phyloP scores from a whole-genome alignment of 192 early-diverging fungal genomes.

The Entomortierella beljakovae region DNA sequence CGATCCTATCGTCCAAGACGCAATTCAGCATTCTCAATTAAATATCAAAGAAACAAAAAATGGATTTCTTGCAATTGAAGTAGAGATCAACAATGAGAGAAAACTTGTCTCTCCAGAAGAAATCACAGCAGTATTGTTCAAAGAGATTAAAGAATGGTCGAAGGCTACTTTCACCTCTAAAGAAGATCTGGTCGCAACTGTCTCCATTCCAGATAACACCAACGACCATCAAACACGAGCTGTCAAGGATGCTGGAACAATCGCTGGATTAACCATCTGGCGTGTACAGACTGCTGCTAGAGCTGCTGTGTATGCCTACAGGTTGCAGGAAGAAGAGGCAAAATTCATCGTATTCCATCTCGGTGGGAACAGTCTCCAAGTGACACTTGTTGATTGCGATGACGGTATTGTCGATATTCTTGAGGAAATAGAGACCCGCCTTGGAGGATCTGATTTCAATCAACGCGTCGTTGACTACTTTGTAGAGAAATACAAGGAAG shows the following conservation, averaged over 20 bases:
- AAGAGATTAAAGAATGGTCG: too few relatives aligned
- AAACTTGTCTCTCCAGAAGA: too few relatives aligned
- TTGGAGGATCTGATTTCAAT: conserved; percentile 89
- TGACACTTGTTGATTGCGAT: conserved; percentile 81
- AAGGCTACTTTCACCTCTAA: conserved; percentile 59
- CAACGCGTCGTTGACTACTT: conserved; percentile 92
- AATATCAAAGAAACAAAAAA: too few relatives aligned
- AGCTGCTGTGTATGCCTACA: conserved; percentile 89
- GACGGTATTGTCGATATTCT: conserved; percentile 85
- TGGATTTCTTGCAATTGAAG: too few relatives aligned
- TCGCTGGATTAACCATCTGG: conserved; percentile 87
- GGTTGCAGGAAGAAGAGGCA: conserved; percentile 82
- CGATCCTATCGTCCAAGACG: too few relatives aligned
- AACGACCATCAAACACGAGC: conserved; percentile 94
- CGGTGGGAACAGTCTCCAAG: conserved; percentile 90
- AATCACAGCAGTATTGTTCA: too few relatives aligned
- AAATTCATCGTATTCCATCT: conserved; percentile 85
- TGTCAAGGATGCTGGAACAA: conserved; percentile 91
- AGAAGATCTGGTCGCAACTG: conserved; percentile 90
- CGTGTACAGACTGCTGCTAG: conserved; percentile 95
- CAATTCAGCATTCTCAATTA: too few relatives aligned
- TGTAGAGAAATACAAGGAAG: conserved; percentile 89
- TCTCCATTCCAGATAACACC: conserved; percentile 97
- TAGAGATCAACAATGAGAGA: too few relatives aligned
- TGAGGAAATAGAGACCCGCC: conserved; percentile 86